These are phyloP conservation scores for Venturia oleaginea DNA, from an alignment of 2,329 filamentous ascomycete species.

Conservation along the genomic window DNA sequence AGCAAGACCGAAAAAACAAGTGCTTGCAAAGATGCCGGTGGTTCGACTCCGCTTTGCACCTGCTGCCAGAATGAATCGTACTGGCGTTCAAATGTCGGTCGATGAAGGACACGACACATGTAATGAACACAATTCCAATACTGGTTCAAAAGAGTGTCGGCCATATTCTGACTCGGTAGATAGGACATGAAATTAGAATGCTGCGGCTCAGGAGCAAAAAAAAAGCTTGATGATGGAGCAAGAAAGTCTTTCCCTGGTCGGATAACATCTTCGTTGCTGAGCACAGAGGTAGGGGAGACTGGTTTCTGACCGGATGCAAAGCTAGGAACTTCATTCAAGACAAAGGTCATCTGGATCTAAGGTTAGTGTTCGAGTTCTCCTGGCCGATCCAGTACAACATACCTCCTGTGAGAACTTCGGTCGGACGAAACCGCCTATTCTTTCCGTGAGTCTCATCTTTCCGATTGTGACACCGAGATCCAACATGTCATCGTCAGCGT, in stretches of 20 bases:
- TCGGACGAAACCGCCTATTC: conserved; percentile 62
- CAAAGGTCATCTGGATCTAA: conserved; percentile 6
- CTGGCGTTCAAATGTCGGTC: conserved; percentile 55
- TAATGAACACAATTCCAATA: conserved; percentile 63
- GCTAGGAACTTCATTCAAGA: conserved; percentile 1
- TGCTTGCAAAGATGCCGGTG: conserved; percentile 55
- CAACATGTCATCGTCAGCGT: conserved; percentile 57
- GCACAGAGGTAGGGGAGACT: not conserved
- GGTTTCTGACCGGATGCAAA: not conserved
- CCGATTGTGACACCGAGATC: conserved; percentile 65
- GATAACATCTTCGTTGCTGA: not conserved
- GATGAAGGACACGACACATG: conserved; percentile 58
- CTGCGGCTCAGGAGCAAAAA: conserved; percentile 47
- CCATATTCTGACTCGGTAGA: conserved; percentile 48
- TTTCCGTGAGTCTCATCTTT: conserved; percentile 62
- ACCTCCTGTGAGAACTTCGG: conserved; percentile 65
- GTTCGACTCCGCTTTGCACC: conserved; percentile 50
- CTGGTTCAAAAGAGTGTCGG: conserved; percentile 54
- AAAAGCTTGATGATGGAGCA: conserved; percentile 56
- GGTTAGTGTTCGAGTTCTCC: not conserved
- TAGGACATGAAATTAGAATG: conserved; percentile 48
- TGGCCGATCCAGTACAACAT: conserved; percentile 15
- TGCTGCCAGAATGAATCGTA: conserved; percentile 59
- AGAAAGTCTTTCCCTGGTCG: conserved; percentile 56
- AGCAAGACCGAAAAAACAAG: conserved; percentile 62